Evolutionary conservation across 2,329 filamentous ascomycete species (phyloP).

Genomic region (Gnomoniopsis smithogilvyi): DNA sequence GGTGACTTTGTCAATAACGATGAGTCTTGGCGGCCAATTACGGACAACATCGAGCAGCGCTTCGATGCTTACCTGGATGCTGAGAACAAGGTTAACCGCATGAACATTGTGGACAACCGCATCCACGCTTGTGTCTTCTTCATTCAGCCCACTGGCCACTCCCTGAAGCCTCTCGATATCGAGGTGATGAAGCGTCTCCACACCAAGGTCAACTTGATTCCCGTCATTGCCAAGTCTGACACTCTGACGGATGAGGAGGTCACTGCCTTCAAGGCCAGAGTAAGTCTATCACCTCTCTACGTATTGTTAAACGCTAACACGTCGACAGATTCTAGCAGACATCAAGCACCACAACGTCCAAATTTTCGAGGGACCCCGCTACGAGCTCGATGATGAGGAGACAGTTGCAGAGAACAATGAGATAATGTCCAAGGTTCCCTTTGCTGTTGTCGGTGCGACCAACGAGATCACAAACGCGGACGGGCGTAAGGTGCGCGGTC

Average conservation of each 20-base stretch:
- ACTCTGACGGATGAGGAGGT: conserved; percentile 98
- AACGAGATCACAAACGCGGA: conserved; percentile 88
- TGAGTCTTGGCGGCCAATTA: conserved; percentile 97
- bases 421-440: conserved; percentile 99
- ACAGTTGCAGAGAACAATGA: conserved; percentile 99
- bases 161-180: conserved; percentile 95
- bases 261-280: conserved; percentile 88
- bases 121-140: conserved; percentile 99
- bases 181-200: conserved; percentile 99
- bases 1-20: conserved; percentile 99
- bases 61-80: conserved; percentile 98
- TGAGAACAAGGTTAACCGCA: conserved; percentile 99
- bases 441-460: conserved; percentile 96
- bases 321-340: conserved; percentile 80
- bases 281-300: conserved; percentile 47
- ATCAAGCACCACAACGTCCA: conserved; percentile 97
- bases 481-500: conserved; percentile 92
- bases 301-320: conserved; percentile 10
- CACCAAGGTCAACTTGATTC: conserved; percentile 99
- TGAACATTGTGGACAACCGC: conserved; percentile 99
- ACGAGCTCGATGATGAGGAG: conserved; percentile 98
- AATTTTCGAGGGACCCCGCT: conserved; percentile 97
- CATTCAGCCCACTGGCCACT: conserved; percentile 98
- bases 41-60: conserved; percentile 99
- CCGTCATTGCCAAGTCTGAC: conserved; percentile 97